Evolutionary conservation across 176 grass and related monocot species (phyloP).

Genomic region (Musa acuminata): DNA sequence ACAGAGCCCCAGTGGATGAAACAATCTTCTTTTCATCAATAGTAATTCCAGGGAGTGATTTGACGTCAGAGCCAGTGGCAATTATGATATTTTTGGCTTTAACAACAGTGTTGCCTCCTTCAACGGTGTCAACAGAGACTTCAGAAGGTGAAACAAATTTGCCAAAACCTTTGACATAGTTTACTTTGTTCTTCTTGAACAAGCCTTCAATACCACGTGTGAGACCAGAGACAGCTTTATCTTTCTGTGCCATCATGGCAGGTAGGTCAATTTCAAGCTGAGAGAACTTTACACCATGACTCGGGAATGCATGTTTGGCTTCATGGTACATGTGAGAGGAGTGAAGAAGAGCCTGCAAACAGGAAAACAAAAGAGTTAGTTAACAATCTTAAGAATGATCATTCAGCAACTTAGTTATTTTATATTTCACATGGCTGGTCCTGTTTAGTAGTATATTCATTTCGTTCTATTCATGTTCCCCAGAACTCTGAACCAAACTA

Average conservation of each 20-base stretch:
- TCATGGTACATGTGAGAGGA: constrained; percentile 97
- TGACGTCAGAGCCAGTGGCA: constrained; percentile 93
- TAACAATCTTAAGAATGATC: neutral
- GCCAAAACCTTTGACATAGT: constrained; percentile 83
- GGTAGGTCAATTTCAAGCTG: constrained; percentile 76
- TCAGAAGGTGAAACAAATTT: constrained; percentile 84
- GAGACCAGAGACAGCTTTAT: constrained; percentile 79
- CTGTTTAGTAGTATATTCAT: neutral
- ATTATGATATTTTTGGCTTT: constrained; percentile 89
- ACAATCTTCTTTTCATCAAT: constrained; percentile 99
- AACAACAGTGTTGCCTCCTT: constrained; percentile 67
- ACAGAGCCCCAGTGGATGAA: constrained; percentile 88
- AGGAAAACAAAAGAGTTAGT: neutral
- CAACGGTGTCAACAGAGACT: constrained; percentile 78
- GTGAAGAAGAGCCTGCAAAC: constrained; percentile 81
- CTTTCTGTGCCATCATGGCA: constrained; percentile 97
- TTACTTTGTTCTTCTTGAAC: constrained; percentile 98
- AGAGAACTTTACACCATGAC: constrained; percentile 74
- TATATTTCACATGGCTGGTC: neutral
- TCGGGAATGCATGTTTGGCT: constrained; percentile 72
- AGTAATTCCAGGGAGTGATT: constrained; percentile 78
- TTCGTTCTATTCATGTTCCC: too few species aligned
- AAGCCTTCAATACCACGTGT: constrained; percentile 93
- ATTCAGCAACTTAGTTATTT: neutral
- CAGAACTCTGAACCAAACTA: too few species aligned